phyloP scores from a whole-genome alignment of 129 eudicot genomes.

The Centella asiatica region DNA sequence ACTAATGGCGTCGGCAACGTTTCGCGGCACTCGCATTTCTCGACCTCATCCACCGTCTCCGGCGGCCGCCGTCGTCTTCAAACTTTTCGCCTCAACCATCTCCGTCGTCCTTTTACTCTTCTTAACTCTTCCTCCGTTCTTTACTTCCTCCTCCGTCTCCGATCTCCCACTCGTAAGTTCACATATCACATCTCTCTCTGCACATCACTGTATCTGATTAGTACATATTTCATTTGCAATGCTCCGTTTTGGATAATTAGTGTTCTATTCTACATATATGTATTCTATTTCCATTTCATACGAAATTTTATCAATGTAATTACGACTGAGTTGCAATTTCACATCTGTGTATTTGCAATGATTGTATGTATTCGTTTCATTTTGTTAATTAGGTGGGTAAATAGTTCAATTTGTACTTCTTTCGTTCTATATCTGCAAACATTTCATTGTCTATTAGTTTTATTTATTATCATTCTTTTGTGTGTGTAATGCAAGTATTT shows the following conservation, averaged over 20 bases:
- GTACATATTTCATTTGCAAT: too few species aligned
- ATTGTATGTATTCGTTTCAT: too few species aligned
- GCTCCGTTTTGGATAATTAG: too few species aligned
- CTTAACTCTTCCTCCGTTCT: conserved; percentile 32
- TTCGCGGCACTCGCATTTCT: conserved; percentile 12
- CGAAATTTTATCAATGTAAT: too few species aligned
- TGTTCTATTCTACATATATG: too few species aligned
- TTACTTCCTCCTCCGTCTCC: conserved; percentile 32
- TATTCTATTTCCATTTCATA: too few species aligned
- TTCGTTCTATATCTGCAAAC: background rate
- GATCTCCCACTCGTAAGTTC: conserved; percentile 32
- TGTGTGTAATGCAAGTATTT: background rate
- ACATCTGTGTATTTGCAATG: too few species aligned
- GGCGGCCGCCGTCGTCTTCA: conserved; percentile 27
- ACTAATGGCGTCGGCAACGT: background rate
- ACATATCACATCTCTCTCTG: background rate
- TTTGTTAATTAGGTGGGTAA: too few species aligned
- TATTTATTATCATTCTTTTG: too few species aligned
- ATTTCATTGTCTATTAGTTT: background rate
- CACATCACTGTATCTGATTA: too few species aligned
- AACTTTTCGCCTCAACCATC: conserved; percentile 28
- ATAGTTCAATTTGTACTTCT: background rate
- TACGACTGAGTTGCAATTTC: too few species aligned
- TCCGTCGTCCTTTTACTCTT: conserved; percentile 36
- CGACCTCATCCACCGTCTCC: conserved; percentile 12